Evolutionary conservation across 2,329 filamentous ascomycete species (phyloP).

Genomic region (Claviceps sp.): DNA sequence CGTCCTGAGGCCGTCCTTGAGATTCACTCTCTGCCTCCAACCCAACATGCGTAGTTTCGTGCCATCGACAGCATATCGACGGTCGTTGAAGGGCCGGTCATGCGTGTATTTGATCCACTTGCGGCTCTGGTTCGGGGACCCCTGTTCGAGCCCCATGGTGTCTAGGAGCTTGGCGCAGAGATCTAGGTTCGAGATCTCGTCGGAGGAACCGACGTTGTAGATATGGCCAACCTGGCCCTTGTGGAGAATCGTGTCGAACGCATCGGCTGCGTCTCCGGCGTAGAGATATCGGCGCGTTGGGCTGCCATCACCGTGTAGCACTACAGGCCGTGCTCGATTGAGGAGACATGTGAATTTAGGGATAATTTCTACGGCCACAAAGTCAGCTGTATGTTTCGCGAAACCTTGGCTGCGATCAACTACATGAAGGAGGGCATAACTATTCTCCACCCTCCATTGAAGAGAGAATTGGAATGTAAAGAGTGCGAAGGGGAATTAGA

Average conservation of each 20-base stretch:
- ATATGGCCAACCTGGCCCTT: conserved; percentile 60
- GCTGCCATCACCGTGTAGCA: conserved; percentile 64
- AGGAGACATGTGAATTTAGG: conserved; percentile 68
- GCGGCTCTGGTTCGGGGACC: conserved; percentile 37
- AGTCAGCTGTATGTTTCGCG: neutral
- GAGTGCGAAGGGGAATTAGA: neutral
- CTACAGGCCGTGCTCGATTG: conserved; percentile 50
- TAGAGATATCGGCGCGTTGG: conserved; percentile 66
- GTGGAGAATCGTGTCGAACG: conserved; percentile 74
- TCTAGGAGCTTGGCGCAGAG: conserved; percentile 53
- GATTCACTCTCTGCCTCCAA: conserved; percentile 54
- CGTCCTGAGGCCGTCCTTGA: conserved; percentile 47
- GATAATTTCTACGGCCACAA: conserved; percentile 52
- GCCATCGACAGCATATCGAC: conserved; percentile 58
- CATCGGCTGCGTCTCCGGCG: conserved; percentile 66
- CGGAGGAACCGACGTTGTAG: conserved; percentile 70
- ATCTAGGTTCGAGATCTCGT: conserved; percentile 63
- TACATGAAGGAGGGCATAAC: no score
- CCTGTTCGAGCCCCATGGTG: conserved; percentile 43
- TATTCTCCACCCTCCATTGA: no score
- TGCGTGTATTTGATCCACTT: conserved; percentile 62
- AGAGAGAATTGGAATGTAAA: no score
- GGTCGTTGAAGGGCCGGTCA: conserved; percentile 69
- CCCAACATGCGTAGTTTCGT: conserved; percentile 53
- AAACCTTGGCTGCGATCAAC: no score